Percentiles rank a stretch among this genome's conserved stretches.
These are phyloP conservation scores for Podaxis sp. DNA, from an alignment of 768 basidiomycete species.

Conservation along the genomic window DNA sequence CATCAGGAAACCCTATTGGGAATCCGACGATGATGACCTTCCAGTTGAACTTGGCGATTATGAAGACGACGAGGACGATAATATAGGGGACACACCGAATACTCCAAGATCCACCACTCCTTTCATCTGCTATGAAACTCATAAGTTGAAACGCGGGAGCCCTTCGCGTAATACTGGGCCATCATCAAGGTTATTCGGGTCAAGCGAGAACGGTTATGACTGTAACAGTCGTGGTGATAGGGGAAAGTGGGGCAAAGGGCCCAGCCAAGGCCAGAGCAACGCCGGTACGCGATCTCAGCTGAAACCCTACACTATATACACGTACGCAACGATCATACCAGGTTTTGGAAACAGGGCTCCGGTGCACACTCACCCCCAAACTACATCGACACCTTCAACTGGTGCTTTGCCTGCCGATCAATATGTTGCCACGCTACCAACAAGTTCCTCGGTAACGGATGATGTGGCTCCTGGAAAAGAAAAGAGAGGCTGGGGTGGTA, in stretches of 20 bases:
- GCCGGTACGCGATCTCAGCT: background rate
- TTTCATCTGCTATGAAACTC: conserved; percentile 13
- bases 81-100: background rate
- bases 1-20: conserved; percentile 12
- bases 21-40: background rate
- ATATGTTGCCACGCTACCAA: background rate
- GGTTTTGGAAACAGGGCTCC: background rate
- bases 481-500: conserved; percentile 10
- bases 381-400: background rate
- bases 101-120: conserved; percentile 12
- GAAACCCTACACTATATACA: background rate
- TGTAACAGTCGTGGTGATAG: background rate
- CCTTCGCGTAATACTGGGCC: background rate
- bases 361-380: background rate
- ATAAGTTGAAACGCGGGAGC: conserved; percentile 1
- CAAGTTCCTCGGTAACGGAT: background rate
- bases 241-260: background rate
- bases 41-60: background rate
- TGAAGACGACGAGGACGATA: conserved; percentile 6
- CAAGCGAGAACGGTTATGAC: background rate
- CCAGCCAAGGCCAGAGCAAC: background rate
- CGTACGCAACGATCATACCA: background rate
- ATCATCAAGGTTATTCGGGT: background rate
- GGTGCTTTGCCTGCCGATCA: background rate
- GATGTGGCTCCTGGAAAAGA: conserved; percentile 2